phyloP scores from a whole-genome alignment of 163 green algal genomes.

The Chloromonas sp. region DNA sequence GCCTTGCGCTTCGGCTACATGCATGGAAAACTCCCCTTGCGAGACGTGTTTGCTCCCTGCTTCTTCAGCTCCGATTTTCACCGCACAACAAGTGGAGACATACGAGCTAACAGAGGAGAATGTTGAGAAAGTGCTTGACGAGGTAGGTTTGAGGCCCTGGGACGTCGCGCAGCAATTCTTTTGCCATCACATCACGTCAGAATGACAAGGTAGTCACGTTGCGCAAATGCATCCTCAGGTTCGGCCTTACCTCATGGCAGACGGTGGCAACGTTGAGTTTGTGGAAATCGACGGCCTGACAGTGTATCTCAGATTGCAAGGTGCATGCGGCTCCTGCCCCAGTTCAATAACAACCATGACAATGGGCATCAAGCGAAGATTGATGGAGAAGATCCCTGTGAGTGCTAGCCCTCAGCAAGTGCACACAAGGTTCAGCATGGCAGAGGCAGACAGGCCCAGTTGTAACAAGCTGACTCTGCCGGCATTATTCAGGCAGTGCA shows the following conservation, averaged over 20 bases:
- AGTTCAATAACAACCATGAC: conserved; percentile 93
- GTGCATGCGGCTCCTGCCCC: conserved; percentile 94
- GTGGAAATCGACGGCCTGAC: conserved; percentile 84
- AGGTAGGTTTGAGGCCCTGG: conserved; percentile 46
- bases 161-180: not conserved
- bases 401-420: not conserved
- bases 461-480: no score
- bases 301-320: conserved; percentile 80
- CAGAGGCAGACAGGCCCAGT: no score
- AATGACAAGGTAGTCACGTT: no score
- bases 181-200: no score
- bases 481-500: no score
- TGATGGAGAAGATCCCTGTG: conserved; percentile 87
- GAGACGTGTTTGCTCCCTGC: not conserved
- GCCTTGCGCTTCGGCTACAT: no score
- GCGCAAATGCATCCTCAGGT: conserved; percentile 38
- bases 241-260: conserved; percentile 94
- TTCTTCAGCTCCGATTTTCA: not conserved
- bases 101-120: conserved; percentile 89
- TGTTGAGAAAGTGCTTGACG: conserved; percentile 92
- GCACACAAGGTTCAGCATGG: no score
- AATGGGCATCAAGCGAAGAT: conserved; percentile 94
- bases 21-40: no score
- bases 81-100: conserved; percentile 27
- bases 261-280: conserved; percentile 97